A percentile compares a stretch with the other conserved stretches of the same genome.
phyloP scores from a whole-genome alignment of 257 asterid genomes.

The Plantago ovata region DNA sequence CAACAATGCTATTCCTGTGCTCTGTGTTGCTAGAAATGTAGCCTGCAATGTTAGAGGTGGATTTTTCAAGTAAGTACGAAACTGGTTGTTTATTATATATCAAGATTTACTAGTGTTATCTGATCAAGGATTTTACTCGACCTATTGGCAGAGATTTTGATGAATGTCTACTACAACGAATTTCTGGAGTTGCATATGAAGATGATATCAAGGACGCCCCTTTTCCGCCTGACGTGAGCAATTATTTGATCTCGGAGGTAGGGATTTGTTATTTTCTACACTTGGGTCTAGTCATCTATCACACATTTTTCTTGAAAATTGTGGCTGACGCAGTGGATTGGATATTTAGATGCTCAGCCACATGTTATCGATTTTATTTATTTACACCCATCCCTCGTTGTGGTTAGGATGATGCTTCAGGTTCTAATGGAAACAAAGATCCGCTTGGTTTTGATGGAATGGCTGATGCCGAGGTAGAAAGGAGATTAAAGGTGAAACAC shows the following conservation, averaged over 20 bases:
- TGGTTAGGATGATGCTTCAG: conserved; percentile 71
- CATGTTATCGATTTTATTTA: too few relatives aligned
- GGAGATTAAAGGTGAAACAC: conserved; percentile 74
- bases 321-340: not conserved
- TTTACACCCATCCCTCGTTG: conserved; percentile 20
- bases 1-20: conserved; percentile 77
- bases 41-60: conserved; percentile 98
- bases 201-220: conserved; percentile 56
- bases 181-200: conserved; percentile 78
- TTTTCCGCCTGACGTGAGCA: conserved; percentile 86
- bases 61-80: conserved; percentile 79
- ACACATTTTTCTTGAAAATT: conserved; percentile 2
- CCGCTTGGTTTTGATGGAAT: conserved; percentile 75
- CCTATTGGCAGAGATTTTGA: conserved; percentile 74
- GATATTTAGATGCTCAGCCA: conserved; percentile 10
- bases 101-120: conserved; percentile 17
- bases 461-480: conserved; percentile 85
- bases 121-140: conserved; percentile 24
- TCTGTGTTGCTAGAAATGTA: conserved; percentile 94
- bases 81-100: conserved; percentile 12
- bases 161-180: conserved; percentile 70
- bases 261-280: conserved; percentile 19
- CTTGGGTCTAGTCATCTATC: too few relatives aligned
- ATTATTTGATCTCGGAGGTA: conserved; percentile 79
- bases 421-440: conserved; percentile 69